Conservation (phyloP, 2,329 filamentous ascomycete species). For the Fusarium miscanthi region DNA sequence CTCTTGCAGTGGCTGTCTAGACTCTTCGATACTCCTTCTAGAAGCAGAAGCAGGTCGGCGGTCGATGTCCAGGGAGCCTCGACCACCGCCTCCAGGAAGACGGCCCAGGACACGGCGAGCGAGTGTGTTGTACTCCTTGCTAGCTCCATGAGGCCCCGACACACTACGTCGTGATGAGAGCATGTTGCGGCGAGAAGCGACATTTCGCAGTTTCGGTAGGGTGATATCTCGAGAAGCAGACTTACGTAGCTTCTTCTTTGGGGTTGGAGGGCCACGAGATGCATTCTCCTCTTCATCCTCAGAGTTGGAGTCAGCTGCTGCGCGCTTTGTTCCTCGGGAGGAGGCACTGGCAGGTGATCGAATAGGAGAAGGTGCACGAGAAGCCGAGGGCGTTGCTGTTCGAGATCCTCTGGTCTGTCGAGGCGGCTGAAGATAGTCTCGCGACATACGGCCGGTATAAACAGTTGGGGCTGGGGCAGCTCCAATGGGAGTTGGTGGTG, state of each 20-base stretch:
- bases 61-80: conserved; percentile 34
- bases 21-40: conserved; percentile 35
- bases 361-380: conserved; percentile 38
- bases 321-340: conserved; percentile 64
- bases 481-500: conserved; percentile 26
- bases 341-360: conserved; percentile 51
- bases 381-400: conserved; percentile 37
- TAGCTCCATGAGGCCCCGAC: conserved; percentile 38
- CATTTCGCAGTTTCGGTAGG: conserved; percentile 49
- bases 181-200: conserved; percentile 41
- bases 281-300: conserved; percentile 49
- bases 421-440: conserved; percentile 32
- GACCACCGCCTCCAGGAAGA: conserved; percentile 35
- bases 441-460: conserved; percentile 25
- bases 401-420: conserved; percentile 46
- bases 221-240: conserved; percentile 59
- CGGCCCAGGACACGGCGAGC: conserved; percentile 44
- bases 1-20: conserved; percentile 33
- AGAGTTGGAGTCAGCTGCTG: conserved; percentile 51
- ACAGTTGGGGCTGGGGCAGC: conserved; percentile 38
- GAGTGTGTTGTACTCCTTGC: conserved; percentile 41
- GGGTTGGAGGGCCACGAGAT: conserved; percentile 40
- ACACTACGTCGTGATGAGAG: conserved; percentile 45
- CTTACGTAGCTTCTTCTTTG: conserved; percentile 65
- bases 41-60: conserved; percentile 22